Evolutionary conservation across 192 early-diverging fungal species (phyloP), one percentile per base, ranked within the genome.

Genomic region (Powellomyces hirtus): DNA sequence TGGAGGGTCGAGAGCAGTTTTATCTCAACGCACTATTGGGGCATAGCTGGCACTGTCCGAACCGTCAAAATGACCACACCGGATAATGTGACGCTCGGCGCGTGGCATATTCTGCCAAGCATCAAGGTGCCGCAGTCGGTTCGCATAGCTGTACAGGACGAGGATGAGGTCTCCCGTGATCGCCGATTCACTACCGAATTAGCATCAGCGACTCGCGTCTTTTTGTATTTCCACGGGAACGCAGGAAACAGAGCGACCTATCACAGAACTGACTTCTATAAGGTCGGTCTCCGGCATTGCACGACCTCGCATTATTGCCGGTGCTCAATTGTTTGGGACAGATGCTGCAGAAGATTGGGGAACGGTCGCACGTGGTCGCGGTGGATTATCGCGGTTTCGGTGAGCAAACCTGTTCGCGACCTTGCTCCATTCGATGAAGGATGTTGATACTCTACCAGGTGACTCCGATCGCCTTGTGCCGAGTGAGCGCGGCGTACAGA

Each of bases 151-250:
- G 68, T 38, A 22, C 29, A 29, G 13, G 38, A 30, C 33, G 68
- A 70, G 20, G 37, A 37, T 16, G 33, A 38, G 36, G 2, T 16
- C 20, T 31, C 66, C 0, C 59, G 61, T n/a, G 36, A 64, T 34
- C 51, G 6, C 56, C 49, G 35, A 22, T 80, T 68, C 67, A 68
- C 61, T 36, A 24, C 18, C 29, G 62, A 36, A 57, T 75, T 70
- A 22, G 55, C 36, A 24, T 30, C 10, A 37, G 77, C 74, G 60
- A 70, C 49, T 38, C 56, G 67, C 16, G 77, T 82, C 53, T 78
- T 74, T 30, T 33, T 84, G 57, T 85, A 85, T 73, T 79, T 79
- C 42, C 83, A 85, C 58, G 83, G 83, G 22, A 85, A 85, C 53
- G 76, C 77, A 5, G 80, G 78, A 18, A 80, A 81, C 64, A 20